Base-by-base conservation (phyloP, 208 protist species). In the Crithidia acanthocephali region DNA sequence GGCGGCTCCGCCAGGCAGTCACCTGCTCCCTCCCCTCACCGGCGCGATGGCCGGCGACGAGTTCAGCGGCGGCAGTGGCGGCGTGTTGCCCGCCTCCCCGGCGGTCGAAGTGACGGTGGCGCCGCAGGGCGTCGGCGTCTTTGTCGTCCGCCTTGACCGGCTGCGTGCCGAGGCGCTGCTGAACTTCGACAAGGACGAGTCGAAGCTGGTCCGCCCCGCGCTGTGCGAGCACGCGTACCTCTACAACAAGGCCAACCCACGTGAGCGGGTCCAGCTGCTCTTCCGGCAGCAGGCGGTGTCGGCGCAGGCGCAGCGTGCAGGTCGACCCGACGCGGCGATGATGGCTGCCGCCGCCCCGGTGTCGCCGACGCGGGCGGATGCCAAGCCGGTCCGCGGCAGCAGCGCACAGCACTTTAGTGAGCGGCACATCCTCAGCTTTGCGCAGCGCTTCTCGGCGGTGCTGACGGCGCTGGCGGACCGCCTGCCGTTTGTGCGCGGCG, bases 221-320 rank as follows among this genome's bases (percentile, higher is more conserved):
- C 60, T 94, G 27, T 85, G 72, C 67, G 91, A 96, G 64, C 84
- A 94, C 65, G 87, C 81, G 9, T 80, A 84, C 48, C 63, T 96
- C 9, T 75, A 92, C 27, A 92, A 93, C 58, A 84, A 69, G 23
- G 61, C 62, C 30, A 93, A 96, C 69, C 88, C 88, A 22, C 81
- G 68, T 40, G 91, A 96, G 76, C 85, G 87, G 10, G 77, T 91
- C 35, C 72, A 67, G 58, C 72, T 77, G 6, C 64, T 77, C 33
- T 77, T 77, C 33, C 82, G 67, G n/a, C 81, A 87, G 62, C n/a
- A 67, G 23, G 57, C 72, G 6, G 55, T 77, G 27, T 51, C 51
- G 9, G 63, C 55, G 20, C 58, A 53, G 44, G 22, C 63, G 42
- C 63, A 50, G 47, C 72, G 72, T 50, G 18, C 10, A 10, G 27